phyloP scores from a whole-genome alignment of 1,284 basidiomycete genomes.

The Pholiota adiposa region DNA sequence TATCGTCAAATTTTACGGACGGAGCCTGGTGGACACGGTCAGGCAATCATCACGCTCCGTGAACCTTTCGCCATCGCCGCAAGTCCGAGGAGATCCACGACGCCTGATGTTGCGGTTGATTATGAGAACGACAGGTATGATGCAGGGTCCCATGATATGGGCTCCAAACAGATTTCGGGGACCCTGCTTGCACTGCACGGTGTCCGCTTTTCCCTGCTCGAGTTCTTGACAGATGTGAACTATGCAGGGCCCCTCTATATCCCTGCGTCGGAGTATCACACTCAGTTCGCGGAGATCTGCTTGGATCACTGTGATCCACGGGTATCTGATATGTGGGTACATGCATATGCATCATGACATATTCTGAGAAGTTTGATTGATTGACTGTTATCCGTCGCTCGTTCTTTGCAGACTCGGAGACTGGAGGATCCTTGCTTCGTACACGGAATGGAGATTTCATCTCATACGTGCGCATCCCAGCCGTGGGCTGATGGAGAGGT shows the following conservation, averaged over 20 bases:
- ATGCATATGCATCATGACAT: not conserved
- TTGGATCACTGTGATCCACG: constrained; percentile 14
- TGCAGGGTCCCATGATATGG: not conserved
- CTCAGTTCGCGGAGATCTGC: constrained; percentile 21
- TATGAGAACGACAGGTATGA: not conserved
- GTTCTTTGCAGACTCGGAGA: not conserved
- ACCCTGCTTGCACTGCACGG: constrained; percentile 16
- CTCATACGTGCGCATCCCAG: constrained; percentile 1
- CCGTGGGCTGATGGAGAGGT: not conserved
- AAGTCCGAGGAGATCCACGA: constrained; percentile 2
- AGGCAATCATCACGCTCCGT: constrained; percentile 8
- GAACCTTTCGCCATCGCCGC: constrained; percentile 9
- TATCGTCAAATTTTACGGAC: constrained; percentile 18
- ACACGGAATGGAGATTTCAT: constrained; percentile 4
- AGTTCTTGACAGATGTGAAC: constrained; percentile 13
- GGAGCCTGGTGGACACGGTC: not conserved
- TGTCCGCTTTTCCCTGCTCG: constrained; percentile 12
- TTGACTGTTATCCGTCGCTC: not conserved
- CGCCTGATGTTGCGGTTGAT: not conserved
- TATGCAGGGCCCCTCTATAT: constrained; percentile 11
- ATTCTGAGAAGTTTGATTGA: not conserved
- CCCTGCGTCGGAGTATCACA: constrained; percentile 11
- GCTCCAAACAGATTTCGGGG: constrained; percentile 8
- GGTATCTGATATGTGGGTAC: constrained; percentile 3
- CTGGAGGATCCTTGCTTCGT: not conserved